A percentile compares a stretch with the other conserved stretches of the same genome.
These are phyloP conservation scores for Senna siamea DNA, from an alignment of 306 rosid species.

Conservation along the genomic window DNA sequence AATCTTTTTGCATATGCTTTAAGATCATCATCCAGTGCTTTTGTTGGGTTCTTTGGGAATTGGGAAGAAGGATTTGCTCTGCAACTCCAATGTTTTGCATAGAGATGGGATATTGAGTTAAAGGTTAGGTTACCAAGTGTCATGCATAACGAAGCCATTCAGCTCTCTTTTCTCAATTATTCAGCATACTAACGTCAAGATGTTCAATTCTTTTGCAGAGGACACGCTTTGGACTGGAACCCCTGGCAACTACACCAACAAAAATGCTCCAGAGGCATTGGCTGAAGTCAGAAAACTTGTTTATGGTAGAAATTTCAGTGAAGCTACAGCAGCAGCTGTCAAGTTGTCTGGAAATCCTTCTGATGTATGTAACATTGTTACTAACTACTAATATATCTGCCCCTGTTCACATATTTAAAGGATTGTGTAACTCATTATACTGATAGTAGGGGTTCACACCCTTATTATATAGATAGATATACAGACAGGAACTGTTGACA, in stretches of 20 bases:
- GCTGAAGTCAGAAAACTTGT: slow-evolving; percentile 80
- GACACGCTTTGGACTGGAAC: slow-evolving; percentile 94
- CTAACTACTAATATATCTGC: slow-evolving; percentile 16
- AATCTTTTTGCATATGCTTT: slow-evolving; percentile 21
- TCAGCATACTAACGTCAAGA: slow-evolving; percentile 17
- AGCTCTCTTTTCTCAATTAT: slow-evolving; percentile 18
- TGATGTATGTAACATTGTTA: slow-evolving; percentile 57
- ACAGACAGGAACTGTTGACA: neutral
- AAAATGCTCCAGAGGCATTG: slow-evolving; percentile 70
- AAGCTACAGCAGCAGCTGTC: slow-evolving; percentile 77
- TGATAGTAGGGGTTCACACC: neutral
- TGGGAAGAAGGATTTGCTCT: neutral
- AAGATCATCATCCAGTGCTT: slow-evolving; percentile 2
- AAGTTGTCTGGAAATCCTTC: slow-evolving; percentile 69
- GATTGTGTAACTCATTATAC: too few relatives aligned
- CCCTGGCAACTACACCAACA: slow-evolving; percentile 76
- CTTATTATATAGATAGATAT: too few relatives aligned
- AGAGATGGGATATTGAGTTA: neutral
- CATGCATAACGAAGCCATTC: slow-evolving; percentile 6
- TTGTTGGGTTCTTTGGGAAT: slow-evolving; percentile 25
- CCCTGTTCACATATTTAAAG: too few relatives aligned
- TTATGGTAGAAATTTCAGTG: slow-evolving; percentile 64
- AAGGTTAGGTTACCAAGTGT: slow-evolving; percentile 5
- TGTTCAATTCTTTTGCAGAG: slow-evolving; percentile 51
- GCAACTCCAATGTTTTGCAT: slow-evolving; percentile 24